These are phyloP conservation scores for Parachaetomium inaequale DNA, from an alignment of 495 filamentous ascomycete species.

Conservation along the genomic window DNA sequence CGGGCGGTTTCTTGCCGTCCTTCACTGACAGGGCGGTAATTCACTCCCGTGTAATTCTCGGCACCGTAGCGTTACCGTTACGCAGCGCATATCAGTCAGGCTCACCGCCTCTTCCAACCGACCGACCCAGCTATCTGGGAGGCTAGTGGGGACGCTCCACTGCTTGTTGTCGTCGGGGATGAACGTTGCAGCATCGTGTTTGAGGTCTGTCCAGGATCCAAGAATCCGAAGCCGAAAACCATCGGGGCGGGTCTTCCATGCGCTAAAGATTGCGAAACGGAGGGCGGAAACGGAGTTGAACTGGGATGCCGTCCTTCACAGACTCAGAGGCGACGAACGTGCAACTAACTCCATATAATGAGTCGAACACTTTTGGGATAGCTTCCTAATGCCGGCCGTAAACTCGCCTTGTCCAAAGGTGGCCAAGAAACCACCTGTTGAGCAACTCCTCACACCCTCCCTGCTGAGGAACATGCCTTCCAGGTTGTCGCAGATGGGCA, in stretches of 20 bases:
- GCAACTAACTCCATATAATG: too few relatives aligned
- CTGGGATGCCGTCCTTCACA: too few relatives aligned
- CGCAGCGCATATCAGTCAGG: background rate
- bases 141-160: slow-evolving; percentile 3
- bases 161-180: background rate
- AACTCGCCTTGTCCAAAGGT: too few relatives aligned
- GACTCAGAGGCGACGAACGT: too few relatives aligned
- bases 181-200: slow-evolving; percentile 2
- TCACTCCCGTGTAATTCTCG: too few relatives aligned
- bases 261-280: background rate
- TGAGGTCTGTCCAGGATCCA: background rate
- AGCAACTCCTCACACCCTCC: too few relatives aligned
- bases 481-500: too few relatives aligned
- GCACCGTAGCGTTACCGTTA: background rate
- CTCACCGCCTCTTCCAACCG: slow-evolving; percentile 11
- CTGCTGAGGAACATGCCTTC: too few relatives aligned
- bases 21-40: background rate
- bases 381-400: too few relatives aligned
- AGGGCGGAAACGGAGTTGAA: background rate
- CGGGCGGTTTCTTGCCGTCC: too few relatives aligned
- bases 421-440: too few relatives aligned
- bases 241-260: background rate
- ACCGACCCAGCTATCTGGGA: slow-evolving; percentile 10
- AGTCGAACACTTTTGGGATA: too few relatives aligned
- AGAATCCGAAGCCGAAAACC: background rate